Evolutionary conservation across 2,329 filamentous ascomycete species (phyloP).

Genomic region (Colletotrichum caudatum): DNA sequence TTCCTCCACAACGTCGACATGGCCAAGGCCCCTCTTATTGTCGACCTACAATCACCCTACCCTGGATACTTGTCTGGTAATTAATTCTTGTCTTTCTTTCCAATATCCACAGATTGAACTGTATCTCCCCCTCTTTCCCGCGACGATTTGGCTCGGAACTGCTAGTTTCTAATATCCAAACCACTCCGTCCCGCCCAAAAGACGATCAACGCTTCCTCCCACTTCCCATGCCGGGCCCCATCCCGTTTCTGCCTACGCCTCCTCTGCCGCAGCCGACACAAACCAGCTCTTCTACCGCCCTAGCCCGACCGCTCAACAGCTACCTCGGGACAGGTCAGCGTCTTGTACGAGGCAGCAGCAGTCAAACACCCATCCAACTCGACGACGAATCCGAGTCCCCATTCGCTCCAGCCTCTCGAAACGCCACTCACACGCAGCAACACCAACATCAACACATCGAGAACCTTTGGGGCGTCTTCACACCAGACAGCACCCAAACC

Average conservation of each 20-base stretch:
- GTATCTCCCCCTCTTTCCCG: neutral
- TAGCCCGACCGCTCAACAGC: slow-evolving; percentile 20
- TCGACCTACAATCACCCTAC: slow-evolving; percentile 20
- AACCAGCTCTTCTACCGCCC: slow-evolving; percentile 24
- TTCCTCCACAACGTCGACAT: slow-evolving; percentile 28
- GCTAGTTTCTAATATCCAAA: slow-evolving; percentile 20
- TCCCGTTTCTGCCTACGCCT: slow-evolving; percentile 35
- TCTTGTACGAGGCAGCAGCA: slow-evolving; percentile 32
- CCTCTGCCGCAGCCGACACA: slow-evolving; percentile 26
- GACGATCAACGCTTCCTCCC: slow-evolving; percentile 19
- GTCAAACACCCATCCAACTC: slow-evolving; percentile 36
- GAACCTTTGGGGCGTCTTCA: neutral
- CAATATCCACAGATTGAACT: neutral
- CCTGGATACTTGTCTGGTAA: slow-evolving; percentile 33
- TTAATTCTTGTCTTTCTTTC: slow-evolving; percentile 22
- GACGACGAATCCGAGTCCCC: slow-evolving; percentile 30
- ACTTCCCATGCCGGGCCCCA: slow-evolving; percentile 38
- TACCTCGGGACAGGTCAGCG: slow-evolving; percentile 6
- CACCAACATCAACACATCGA: neutral
- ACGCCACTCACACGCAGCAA: slow-evolving; percentile 19
- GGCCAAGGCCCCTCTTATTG: slow-evolving; percentile 27
- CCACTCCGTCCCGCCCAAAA: slow-evolving; percentile 7
- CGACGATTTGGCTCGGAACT: neutral
- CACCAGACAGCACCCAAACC: slow-evolving; percentile 5
- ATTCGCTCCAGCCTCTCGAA: slow-evolving; percentile 13